Evolutionary conservation across 164 flowering plant species (phyloP), one percentile per base, ranked within the genome.

Genomic region (Magnolia changhungtana): DNA sequence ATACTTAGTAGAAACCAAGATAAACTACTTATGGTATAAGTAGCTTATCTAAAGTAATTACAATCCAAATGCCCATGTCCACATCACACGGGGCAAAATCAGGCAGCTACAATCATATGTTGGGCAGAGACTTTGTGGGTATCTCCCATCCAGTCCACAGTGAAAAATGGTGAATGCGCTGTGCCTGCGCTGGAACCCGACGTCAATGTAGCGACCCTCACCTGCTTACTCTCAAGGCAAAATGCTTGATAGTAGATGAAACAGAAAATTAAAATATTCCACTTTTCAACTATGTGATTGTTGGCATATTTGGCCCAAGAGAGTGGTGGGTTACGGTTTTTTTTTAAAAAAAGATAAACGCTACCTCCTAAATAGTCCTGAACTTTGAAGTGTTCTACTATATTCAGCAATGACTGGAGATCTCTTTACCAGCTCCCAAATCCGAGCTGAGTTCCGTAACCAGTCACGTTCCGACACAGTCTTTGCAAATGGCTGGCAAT

Each of bases 391-490:
- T 6, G 85, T 84, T 80, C 71, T 88, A 80, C 86, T 68, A 63
- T 95, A 93, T 64, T 95, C 97, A 1, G 90, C 80, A 74, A 95
- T 85, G 16, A 88, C 81, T 4, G 93, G 83, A 55, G 97, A 92
- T 79, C 81, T 89, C 85, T 90, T 93, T 74, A 95, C 87, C 14
- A 83, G 78, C 19, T 92, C 97, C 98, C 98, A 95, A 81, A 93
- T 88, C 75, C 87, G 89, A 24, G 90, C 91, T 18, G 93, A 87
- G 82, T 89, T 95, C 81, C 84, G 87, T 80, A 92, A 76, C 98
- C 97, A 93, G 31, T 95, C 98, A 8, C 98, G 90, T 71, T 95
- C 98, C 0, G 97, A 89, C 16, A 93, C 86, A 8, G 89, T 75
- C 85, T 89, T 91, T 61, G 92, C 80, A 78, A 95, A 93, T 4